These are phyloP conservation scores for Ligustrum vulgare DNA, from an alignment of 257 asterid genomes.

Conservation along the genomic window DNA sequence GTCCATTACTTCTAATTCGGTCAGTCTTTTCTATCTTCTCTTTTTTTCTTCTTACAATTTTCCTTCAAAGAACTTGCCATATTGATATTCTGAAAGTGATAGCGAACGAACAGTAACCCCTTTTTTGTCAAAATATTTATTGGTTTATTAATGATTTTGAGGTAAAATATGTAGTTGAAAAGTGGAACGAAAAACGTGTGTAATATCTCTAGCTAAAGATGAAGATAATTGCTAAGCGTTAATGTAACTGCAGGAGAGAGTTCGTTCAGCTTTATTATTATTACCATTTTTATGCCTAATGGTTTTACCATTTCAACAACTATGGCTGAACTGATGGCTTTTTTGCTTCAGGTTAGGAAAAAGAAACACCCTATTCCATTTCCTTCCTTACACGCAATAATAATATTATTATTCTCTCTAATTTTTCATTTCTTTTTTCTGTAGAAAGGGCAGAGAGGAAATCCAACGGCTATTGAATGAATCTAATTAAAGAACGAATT, in stretches of 20 bases:
- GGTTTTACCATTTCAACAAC: constrained; percentile 25
- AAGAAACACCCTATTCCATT: constrained; percentile 19
- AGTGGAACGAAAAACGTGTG: too few species aligned
- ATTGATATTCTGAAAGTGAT: too few species aligned
- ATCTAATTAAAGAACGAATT: too few species aligned
- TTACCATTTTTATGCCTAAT: constrained; percentile 24
- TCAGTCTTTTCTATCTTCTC: constrained; percentile 21
- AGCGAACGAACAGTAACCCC: too few species aligned
- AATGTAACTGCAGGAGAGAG: constrained; percentile 32
- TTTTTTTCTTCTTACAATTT: background rate
- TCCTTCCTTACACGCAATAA: constrained; percentile 8
- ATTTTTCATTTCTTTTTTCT: constrained; percentile 1
- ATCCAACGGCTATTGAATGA: too few species aligned
- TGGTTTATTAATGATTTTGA: too few species aligned
- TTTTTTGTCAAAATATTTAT: too few species aligned
- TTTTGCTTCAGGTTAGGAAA: constrained; percentile 17
- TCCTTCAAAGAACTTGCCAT: too few species aligned
- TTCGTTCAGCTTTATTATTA: constrained; percentile 22
- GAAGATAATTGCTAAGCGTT: too few species aligned
- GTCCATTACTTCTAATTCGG: constrained; percentile 57
- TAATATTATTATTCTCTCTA: background rate
- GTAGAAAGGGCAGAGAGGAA: too few species aligned
- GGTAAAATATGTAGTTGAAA: too few species aligned
- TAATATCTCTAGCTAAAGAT: too few species aligned
- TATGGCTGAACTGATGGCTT: constrained; percentile 3